Percentiles rank a stretch among this genome's conserved stretches.
These are phyloP conservation scores for Brassica juncea DNA, from an alignment of 345 rosid species.

Conservation along the genomic window DNA sequence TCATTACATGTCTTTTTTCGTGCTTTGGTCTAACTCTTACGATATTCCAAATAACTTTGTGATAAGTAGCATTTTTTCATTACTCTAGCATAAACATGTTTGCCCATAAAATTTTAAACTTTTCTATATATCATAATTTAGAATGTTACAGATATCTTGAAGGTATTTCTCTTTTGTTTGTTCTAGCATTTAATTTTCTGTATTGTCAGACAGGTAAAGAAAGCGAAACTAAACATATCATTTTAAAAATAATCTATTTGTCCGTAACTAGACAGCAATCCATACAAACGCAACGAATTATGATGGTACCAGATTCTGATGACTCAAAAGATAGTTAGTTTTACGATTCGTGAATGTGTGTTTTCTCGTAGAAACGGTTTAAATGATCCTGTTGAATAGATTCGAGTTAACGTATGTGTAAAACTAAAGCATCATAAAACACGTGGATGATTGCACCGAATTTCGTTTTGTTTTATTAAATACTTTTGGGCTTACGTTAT, in stretches of 20 bases:
- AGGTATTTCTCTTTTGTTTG: too few species aligned
- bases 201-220: too few species aligned
- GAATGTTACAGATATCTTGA: too few species aligned
- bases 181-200: too few species aligned
- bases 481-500: constrained; percentile 5
- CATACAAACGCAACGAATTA: background rate
- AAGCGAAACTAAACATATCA: background rate
- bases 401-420: constrained; percentile 15
- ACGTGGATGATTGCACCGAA: constrained; percentile 13
- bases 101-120: too few species aligned
- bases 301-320: background rate
- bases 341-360: background rate
- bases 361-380: background rate
- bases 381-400: background rate
- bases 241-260: background rate
- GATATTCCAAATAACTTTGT: too few species aligned
- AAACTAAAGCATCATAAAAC: constrained; percentile 21
- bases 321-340: background rate
- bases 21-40: too few species aligned
- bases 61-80: too few species aligned
- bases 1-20: too few species aligned
- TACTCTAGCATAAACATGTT: too few species aligned
- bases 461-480: background rate
- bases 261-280: background rate
- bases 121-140: too few species aligned